Evolutionary conservation across 768 basidiomycete genomes (phyloP), one percentile per base, ranked within the genome.

Genomic region (Mycena rosella): DNA sequence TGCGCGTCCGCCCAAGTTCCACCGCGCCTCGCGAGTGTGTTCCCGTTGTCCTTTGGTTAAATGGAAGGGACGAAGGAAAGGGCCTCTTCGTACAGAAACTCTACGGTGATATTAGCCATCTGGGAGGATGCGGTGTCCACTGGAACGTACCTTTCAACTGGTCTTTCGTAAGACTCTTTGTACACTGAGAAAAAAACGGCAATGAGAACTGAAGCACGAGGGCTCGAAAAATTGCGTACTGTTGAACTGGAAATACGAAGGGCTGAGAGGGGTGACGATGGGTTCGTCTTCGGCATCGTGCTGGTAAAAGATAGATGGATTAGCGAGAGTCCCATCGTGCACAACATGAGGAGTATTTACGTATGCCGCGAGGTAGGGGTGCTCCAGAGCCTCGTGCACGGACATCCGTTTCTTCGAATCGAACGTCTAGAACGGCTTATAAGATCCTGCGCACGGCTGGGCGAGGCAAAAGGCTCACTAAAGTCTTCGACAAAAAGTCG

Each of bases 221-320:
- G 27, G 18, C 38, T 18, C 24, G 38, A n/a, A 49, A 49, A 40
- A 47, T 42, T 38, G 79, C 90, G 78, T 75, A 92, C 89, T 82
- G 77, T 98, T 96, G 74, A 96, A 97, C 72, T 95, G 92, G 78
- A 98, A 98, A 80, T 96, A 98, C 49, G 88, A 86, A 0, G 94
- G 89, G 74, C 90, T 91, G 49, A 98, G 86, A 13, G 93, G 90
- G 45, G 88, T 84, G n/a, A 92, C 91, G 30, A 83, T 82, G 2
- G 96, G 96, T 75, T 98, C 96, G 75, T 98, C 96, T 60, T 94
- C 91, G 2, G 95, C 90, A 75, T 96, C 95, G 72, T 95, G 93
- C 89, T 92, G 67, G 3, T 26, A 51, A 60, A 32, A 69, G 52
- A 65, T 61, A 15, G 4, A 40, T 40, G 17, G 5, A 40, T 67